Conservation (phyloP, 331 rosid genomes). For the Pyracantha coccinea region DNA sequence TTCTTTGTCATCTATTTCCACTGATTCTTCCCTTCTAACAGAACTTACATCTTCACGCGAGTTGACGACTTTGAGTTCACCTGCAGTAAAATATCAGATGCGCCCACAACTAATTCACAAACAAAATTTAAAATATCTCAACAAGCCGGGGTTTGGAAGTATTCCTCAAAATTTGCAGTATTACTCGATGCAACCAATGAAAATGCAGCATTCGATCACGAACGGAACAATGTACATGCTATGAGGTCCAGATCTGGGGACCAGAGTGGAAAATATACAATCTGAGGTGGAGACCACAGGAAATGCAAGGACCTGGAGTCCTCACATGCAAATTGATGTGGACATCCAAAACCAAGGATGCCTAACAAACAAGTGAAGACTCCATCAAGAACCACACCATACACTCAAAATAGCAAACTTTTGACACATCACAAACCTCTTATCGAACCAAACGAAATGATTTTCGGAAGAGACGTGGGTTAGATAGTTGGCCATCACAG, state of each 20-base stretch:
- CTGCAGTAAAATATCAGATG: conserved; percentile 5
- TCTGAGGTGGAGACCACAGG: conserved; percentile 2
- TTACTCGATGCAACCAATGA: background rate
- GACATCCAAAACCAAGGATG: background rate
- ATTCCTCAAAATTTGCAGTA: background rate
- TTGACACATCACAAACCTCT: background rate
- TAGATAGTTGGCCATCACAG: no score
- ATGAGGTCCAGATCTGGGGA: background rate
- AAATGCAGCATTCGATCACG: background rate
- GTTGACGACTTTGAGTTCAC: background rate
- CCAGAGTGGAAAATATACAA: background rate
- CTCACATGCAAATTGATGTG: background rate
- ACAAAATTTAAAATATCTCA: background rate
- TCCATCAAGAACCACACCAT: background rate
- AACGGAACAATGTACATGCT: background rate
- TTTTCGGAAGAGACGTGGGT: no score
- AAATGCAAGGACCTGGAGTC: background rate
- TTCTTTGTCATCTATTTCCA: conserved; percentile 15
- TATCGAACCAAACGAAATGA: background rate
- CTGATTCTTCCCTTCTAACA: background rate
- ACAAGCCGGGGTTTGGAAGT: background rate
- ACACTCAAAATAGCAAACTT: background rate
- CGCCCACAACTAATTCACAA: background rate
- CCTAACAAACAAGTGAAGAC: background rate
- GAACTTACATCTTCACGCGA: conserved; percentile 4